Conservation (phyloP, 495 filamentous ascomycete genomes). For the Talaromyces liani region DNA sequence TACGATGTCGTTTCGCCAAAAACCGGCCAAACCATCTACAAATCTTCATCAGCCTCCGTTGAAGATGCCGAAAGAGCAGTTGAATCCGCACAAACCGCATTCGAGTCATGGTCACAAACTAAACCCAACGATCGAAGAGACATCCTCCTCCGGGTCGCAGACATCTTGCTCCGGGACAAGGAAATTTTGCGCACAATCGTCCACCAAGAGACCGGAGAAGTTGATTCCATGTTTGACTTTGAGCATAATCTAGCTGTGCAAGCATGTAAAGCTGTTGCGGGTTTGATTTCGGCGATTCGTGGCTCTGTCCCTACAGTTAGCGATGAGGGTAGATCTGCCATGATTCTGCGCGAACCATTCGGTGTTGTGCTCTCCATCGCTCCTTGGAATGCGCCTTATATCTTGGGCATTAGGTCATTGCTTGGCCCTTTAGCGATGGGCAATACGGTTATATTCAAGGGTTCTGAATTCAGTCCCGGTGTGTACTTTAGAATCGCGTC, state of each 20-base stretch:
- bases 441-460: constrained; percentile 71
- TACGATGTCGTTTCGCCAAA: constrained; percentile 63
- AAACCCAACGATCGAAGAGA: constrained; percentile 56
- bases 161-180: constrained; percentile 53
- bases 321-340: constrained; percentile 49
- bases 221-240: constrained; percentile 44
- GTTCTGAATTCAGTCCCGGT: constrained; percentile 67
- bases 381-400: constrained; percentile 71
- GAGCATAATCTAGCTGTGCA: constrained; percentile 54
- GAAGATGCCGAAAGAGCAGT: constrained; percentile 53
- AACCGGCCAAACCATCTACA: constrained; percentile 53
- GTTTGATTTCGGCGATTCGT: constrained; percentile 50
- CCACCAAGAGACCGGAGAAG: constrained; percentile 61
- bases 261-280: constrained; percentile 64
- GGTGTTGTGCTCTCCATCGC: constrained; percentile 77
- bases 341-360: constrained; percentile 74
- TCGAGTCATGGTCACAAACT: constrained; percentile 61
- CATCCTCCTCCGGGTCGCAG: constrained; percentile 64
- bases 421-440: constrained; percentile 75
- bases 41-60: constrained; percentile 53
- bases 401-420: constrained; percentile 57
- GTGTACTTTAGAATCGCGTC: constrained; percentile 66
- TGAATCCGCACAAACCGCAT: constrained; percentile 50
- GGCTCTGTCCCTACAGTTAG: constrained; percentile 53
- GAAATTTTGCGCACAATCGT: constrained; percentile 59